A percentile compares a stretch with the other conserved stretches of the same genome.
phyloP scores from a whole-genome alignment of 1,139 yeast genomes.

The Pichia inconspicua region DNA sequence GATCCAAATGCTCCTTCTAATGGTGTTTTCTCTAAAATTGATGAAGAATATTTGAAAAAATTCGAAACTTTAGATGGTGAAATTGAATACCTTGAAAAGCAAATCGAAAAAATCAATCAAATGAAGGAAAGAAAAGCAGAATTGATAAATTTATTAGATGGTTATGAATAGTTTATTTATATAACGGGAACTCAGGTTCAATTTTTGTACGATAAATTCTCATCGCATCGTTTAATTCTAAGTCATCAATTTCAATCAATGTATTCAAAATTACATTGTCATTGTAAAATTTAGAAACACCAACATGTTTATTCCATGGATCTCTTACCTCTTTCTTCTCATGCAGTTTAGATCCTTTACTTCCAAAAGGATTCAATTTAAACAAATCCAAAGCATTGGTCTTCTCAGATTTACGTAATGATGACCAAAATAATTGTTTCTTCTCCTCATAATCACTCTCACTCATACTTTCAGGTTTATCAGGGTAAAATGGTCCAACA shows the following conservation, averaged over 20 bases:
- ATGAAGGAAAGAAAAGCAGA: constrained; percentile 46
- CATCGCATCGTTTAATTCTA: constrained; percentile 17
- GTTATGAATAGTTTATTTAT: constrained; percentile 20
- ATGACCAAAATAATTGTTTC: constrained; percentile 33
- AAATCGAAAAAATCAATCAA: constrained; percentile 43
- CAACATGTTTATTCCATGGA: constrained; percentile 39
- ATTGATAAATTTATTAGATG: constrained; percentile 28
- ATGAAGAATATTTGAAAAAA: constrained; percentile 20
- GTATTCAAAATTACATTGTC: constrained; percentile 13
- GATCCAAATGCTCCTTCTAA: constrained; percentile 31
- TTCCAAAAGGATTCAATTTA: constrained; percentile 55
- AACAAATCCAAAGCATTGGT: constrained; percentile 52
- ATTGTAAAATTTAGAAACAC: constrained; percentile 8
- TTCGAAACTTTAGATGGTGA: constrained; percentile 48
- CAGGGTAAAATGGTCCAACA: constrained; percentile 48
- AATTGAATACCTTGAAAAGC: constrained; percentile 50
- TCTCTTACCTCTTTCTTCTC: constrained; percentile 44
- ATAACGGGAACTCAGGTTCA: constrained; percentile 12
- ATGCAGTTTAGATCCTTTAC: constrained; percentile 32
- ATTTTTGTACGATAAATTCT: constrained; percentile 13
- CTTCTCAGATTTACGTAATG: constrained; percentile 41
- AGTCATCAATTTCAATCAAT: constrained; percentile 18
- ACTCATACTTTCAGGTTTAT: constrained; percentile 10
- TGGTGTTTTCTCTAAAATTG: constrained; percentile 33
- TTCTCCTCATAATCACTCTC: constrained; percentile 18